Base-by-base conservation (phyloP, 2,329 filamentous ascomycete species). In the Fusarium ambrosium region DNA sequence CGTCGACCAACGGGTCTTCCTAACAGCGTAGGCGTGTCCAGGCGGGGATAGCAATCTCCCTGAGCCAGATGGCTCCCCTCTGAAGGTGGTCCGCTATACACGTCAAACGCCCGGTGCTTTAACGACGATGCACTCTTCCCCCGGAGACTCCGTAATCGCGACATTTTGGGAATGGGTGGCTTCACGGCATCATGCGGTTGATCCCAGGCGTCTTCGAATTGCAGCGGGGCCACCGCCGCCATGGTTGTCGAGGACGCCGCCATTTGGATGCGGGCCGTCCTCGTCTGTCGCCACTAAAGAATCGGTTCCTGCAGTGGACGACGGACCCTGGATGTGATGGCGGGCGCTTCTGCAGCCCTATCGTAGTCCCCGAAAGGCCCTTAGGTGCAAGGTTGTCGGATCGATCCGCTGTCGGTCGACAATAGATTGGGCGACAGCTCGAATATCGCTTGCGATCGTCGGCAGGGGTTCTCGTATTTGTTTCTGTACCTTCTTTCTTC, bases 71-170 rank as follows among this genome's bases (percentile, higher is more conserved):
- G 68, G 22, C 53, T 66, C 61, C 55, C 62, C 29, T 77, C 68
- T 43, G 55, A 56, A 53, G 69, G 51, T 18, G 51, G 43, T 14
- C 71, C 64, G 22, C 58, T 48, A 27, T 72, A 83, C 39, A 82
- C 77, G 36, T 83, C 78, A 64, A 84, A 82, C 4, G 76, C 71
- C 59, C 64, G 73, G 20, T 66, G 70, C 10, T 73, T 77, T 9
- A 65, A 43, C 45, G 81, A 79, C 24, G 81, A 82, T 11, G 82
- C 73, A 73, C 81, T 84, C 60, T 82, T 84, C 34, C 82, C 82
- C 6, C 82, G 79, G 24, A 83, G 77, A 36, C 63, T 77, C 64
- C 79, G 82, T 64, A 80, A 82, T 48, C 80, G 80, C 6, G 83
- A 84, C 11, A 75, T 67, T 18, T 75, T 59, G n/a, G 70, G 65